Base-by-base conservation (phyloP, 345 rosid species). In the Linum lewisii region DNA sequence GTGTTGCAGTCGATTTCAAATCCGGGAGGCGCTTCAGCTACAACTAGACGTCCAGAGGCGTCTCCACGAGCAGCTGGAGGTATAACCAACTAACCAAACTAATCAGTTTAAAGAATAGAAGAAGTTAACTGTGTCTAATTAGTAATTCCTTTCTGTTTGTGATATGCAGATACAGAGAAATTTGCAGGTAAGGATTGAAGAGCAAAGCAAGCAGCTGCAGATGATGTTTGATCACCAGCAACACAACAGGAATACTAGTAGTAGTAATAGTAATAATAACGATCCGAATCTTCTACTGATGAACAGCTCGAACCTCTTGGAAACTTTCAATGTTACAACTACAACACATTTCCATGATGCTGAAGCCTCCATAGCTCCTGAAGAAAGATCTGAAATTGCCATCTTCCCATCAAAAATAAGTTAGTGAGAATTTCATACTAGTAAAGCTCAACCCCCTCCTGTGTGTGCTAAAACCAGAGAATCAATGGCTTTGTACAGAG, bases 11-110 rank as follows among this genome's bases (percentile, higher is more conserved):
- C 73, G 90, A 63, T 53, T 78, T 56, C 95, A 84, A 61, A 78
- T 87, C 64, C 73, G 73, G 60, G 99, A 89, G 75, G 94, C 99
- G 13, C 66, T 89, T 57, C 86, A 80, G 59, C 75, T 89, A 60
- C 99, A 87, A 57, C 69, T 87, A 37, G 95, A 89, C 68, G 90
- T 89, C 44, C 99, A 93, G 65, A 79, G 84, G 81, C 85, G 83
- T 69, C 94, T 93, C 49, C 96, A 89, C 55, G 97, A 93, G 59
- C 99, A 89, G 72, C 63, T 93, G 68, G 97, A 89, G 96, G 97
- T 87, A 81, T 24, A 11, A 3, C 3, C 10, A 24, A 16, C 24
- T 9, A 24, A 21, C 34, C 7, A 29, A 8, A 29, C 5, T 0
- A 29, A 29, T 29, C 34, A 29, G n/a, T n/a, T n/a, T 29, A 29